A percentile compares a stretch with the other conserved stretches of the same genome.
Conservation (phyloP, 352 stramenopile genomes). For the Phytophthora sp. region DNA sequence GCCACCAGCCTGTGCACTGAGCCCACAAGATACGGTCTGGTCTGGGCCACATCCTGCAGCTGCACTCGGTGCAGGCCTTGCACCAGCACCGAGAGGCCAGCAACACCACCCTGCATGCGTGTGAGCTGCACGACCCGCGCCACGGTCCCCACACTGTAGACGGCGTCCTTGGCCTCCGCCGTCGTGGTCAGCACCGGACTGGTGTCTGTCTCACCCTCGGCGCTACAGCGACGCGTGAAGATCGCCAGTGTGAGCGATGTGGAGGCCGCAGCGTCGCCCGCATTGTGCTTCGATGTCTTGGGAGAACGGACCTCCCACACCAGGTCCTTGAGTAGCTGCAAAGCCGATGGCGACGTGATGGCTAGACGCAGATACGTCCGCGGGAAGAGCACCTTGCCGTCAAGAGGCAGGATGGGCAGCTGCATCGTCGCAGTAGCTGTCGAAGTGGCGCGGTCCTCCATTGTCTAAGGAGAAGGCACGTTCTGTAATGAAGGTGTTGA, state of each 20-base stretch:
- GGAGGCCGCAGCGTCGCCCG: slow-evolving; percentile 18
- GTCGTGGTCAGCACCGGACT: slow-evolving; percentile 26
- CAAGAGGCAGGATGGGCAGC: slow-evolving; percentile 72
- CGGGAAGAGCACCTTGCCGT: slow-evolving; percentile 78
- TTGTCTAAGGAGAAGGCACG: slow-evolving; percentile 12
- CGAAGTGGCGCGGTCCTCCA: slow-evolving; percentile 32
- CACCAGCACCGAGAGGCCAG: slow-evolving; percentile 71
- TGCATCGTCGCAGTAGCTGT: slow-evolving; percentile 37
- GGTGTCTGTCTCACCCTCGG: slow-evolving; percentile 21
- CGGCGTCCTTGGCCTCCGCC: slow-evolving; percentile 31
- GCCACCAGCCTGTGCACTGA: slow-evolving; percentile 44
- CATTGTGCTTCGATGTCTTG: slow-evolving; percentile 43
- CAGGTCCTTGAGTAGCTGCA: slow-evolving; percentile 81
- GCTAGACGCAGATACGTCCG: slow-evolving; percentile 75
- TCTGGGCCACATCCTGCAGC: slow-evolving; percentile 56
- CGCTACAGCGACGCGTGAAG: slow-evolving; percentile 58
- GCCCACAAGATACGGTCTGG: slow-evolving; percentile 62
- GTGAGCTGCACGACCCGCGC: slow-evolving; percentile 81
- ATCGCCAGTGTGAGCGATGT: slow-evolving; percentile 64
- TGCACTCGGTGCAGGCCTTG: slow-evolving; percentile 65
- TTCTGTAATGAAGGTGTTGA: slow-evolving; percentile 36
- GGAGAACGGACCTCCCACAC: slow-evolving; percentile 74
- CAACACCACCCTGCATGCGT: slow-evolving; percentile 54
- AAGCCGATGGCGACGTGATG: slow-evolving; percentile 61
- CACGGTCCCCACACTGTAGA: slow-evolving; percentile 68